phyloP scores from a whole-genome alignment of 2,329 filamentous ascomycete genomes.

The Xylaria multiplex region DNA sequence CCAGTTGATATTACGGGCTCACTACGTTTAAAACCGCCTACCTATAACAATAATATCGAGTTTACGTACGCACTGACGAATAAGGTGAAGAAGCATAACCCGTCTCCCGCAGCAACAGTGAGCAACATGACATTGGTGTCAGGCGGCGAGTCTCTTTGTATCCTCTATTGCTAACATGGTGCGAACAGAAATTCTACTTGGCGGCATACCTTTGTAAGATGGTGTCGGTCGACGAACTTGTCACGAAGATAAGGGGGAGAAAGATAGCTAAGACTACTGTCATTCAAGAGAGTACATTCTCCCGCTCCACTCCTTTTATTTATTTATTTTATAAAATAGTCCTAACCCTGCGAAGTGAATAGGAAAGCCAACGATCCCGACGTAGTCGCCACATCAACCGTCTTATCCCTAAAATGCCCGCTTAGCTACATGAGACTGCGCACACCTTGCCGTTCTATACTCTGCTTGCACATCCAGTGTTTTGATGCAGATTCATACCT shows the following conservation, averaged over 20 bases:
- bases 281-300: constrained; percentile 79
- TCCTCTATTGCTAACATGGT: constrained; percentile 36
- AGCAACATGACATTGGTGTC: constrained; percentile 40
- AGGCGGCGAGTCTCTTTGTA: constrained; percentile 32
- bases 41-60: constrained; percentile 79
- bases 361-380: constrained; percentile 86
- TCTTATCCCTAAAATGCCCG: constrained; percentile 92
- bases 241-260: constrained; percentile 71
- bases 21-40: constrained; percentile 72
- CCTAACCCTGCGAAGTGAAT: constrained; percentile 67
- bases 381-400: constrained; percentile 86
- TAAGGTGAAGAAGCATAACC: constrained; percentile 69
- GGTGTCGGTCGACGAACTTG: constrained; percentile 76
- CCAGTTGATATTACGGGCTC: constrained; percentile 89
- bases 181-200: constrained; percentile 74
- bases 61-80: constrained; percentile 93
- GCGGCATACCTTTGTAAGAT: constrained; percentile 79
- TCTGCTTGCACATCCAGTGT: constrained; percentile 91
- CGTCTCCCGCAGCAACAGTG: constrained; percentile 42
- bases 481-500: constrained; percentile 94
- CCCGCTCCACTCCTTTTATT: not conserved
- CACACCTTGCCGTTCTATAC: constrained; percentile 79
- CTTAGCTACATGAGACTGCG: constrained; percentile 85
- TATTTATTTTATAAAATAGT: not conserved
- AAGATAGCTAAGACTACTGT: constrained; percentile 85